phyloP scores from a whole-genome alignment of 345 rosid genomes.

The Arabidopsis thaliana region DNA sequence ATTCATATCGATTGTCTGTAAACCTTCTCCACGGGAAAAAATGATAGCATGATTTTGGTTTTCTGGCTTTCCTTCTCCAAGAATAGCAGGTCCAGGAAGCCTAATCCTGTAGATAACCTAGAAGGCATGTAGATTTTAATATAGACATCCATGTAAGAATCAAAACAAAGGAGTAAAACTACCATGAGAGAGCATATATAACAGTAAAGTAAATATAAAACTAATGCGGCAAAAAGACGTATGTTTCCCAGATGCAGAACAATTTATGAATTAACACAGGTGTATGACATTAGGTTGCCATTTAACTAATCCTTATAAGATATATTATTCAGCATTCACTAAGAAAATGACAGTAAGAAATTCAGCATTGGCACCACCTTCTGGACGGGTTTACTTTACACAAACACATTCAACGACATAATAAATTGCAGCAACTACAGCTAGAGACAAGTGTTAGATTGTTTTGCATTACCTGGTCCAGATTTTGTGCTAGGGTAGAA shows the following conservation, averaged over 20 bases:
- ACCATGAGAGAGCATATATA: conserved; percentile 13
- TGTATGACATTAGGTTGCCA: conserved; percentile 11
- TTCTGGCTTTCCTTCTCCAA: conserved; percentile 99
- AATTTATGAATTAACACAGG: neutral
- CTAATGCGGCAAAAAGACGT: neutral
- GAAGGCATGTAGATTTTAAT: conserved; percentile 14
- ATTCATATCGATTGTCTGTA: conserved; percentile 99
- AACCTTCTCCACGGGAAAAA: conserved; percentile 97
- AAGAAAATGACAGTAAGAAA: neutral
- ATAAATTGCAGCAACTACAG: conserved; percentile 7
- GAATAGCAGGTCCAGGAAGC: conserved; percentile 96
- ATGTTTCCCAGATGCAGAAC: conserved; percentile 8
- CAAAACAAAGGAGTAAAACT: conserved; percentile 3
- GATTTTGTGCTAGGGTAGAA: conserved; percentile 74
- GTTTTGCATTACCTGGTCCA: conserved; percentile 76
- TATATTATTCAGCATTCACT: neutral
- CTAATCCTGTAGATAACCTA: conserved; percentile 93
- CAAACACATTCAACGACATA: neutral
- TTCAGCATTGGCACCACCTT: conserved; percentile 20
- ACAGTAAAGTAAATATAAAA: neutral
- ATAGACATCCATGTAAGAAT: conserved; percentile 6
- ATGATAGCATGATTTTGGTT: conserved; percentile 98
- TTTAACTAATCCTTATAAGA: neutral
- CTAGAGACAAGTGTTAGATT: neutral
- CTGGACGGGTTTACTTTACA: conserved; percentile 16